phyloP scores from a whole-genome alignment of 257 asterid species.

The Solanum paucissectum region DNA sequence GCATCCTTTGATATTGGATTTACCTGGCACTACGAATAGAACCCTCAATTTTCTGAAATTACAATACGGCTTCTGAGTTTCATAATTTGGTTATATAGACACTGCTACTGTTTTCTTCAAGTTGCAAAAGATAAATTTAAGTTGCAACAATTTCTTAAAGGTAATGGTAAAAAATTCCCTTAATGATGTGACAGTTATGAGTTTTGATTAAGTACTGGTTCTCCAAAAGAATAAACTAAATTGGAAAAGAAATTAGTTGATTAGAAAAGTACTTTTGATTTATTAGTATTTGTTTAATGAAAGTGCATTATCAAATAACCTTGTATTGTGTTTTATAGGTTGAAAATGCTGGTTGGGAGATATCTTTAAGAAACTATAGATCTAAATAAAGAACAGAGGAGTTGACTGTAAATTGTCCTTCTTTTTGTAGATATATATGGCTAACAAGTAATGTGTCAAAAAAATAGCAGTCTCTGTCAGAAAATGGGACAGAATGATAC shows the following conservation, averaged over 20 bases:
- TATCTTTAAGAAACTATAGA: not conserved
- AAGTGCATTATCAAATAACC: not conserved
- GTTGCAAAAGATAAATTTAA: not conserved
- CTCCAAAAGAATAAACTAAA: not conserved
- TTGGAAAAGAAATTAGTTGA: not conserved
- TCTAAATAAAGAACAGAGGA: not conserved
- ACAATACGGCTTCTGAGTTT: not conserved
- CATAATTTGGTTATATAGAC: not conserved
- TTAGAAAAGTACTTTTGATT: not conserved
- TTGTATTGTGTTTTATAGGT: not conserved
- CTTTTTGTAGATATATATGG: not conserved
- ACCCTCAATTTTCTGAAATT: not conserved
- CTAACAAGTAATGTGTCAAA: not conserved
- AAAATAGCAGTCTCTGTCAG: not conserved
- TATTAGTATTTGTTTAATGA: not conserved
- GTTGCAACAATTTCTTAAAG: not conserved
- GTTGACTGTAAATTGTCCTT: not conserved
- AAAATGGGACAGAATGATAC: not conserved
- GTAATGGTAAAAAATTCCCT: not conserved
- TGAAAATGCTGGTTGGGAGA: not conserved
- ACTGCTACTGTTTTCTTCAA: not conserved
- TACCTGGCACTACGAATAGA: not conserved
- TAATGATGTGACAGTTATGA: not conserved
- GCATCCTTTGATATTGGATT: not conserved
- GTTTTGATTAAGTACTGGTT: not conserved